Evolutionary conservation across 495 filamentous ascomycete species (phyloP).

Genomic region (Penicillium lagena): DNA sequence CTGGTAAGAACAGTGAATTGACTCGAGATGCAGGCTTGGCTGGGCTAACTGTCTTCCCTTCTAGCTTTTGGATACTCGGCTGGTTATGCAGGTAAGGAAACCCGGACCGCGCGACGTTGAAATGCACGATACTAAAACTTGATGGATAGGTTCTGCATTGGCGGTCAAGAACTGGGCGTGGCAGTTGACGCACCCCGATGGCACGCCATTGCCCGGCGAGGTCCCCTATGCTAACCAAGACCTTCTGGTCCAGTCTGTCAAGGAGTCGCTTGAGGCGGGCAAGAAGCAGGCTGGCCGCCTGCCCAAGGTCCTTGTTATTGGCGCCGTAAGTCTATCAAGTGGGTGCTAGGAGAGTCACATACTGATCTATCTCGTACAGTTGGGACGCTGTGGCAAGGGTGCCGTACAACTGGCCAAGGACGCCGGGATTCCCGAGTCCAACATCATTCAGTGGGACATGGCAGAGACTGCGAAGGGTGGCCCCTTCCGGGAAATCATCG

Average conservation of each 20-base stretch:
- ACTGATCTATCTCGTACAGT: slow-evolving; percentile 14
- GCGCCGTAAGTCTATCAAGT: slow-evolving; percentile 35
- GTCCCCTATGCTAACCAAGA: slow-evolving; percentile 71
- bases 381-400: slow-evolving; percentile 83
- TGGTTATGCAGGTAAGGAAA: slow-evolving; percentile 61
- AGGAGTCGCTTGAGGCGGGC: slow-evolving; percentile 55
- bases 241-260: slow-evolving; percentile 66
- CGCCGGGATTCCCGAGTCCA: slow-evolving; percentile 65
- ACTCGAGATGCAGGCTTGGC: slow-evolving; percentile 6
- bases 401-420: slow-evolving; percentile 74
- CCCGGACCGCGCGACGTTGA: background rate
- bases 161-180: slow-evolving; percentile 86
- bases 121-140: background rate
- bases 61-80: slow-evolving; percentile 66
- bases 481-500: slow-evolving; percentile 82
- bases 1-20: slow-evolving; percentile 36
- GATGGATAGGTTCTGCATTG: slow-evolving; percentile 49
- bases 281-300: slow-evolving; percentile 45
- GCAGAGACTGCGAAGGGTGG: slow-evolving; percentile 73
- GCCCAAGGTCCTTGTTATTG: slow-evolving; percentile 54
- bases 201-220: slow-evolving; percentile 59
- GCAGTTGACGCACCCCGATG: slow-evolving; percentile 65
- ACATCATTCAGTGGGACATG: slow-evolving; percentile 89
- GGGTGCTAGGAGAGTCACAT: background rate
- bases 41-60: slow-evolving; percentile 2